Percentiles rank a stretch among this genome's conserved stretches.
Conservation (phyloP, 257 asterid species). For the Solanum paucissectum region DNA sequence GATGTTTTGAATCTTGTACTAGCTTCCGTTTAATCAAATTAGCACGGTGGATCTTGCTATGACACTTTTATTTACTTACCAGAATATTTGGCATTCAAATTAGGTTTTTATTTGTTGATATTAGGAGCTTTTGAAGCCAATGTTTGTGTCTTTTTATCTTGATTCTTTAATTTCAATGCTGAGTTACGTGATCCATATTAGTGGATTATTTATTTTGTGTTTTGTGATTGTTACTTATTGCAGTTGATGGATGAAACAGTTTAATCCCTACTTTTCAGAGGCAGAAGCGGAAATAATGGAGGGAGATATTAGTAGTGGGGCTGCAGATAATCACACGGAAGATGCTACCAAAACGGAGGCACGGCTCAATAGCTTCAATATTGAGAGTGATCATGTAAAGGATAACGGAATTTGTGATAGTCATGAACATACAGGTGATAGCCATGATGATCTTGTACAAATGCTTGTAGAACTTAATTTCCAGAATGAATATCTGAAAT, state of each 20-base stretch:
- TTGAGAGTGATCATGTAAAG: conserved; percentile 19
- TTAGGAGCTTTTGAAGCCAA: not conserved
- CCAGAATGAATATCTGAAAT: conserved; percentile 79
- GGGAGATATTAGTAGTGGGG: conserved; percentile 28
- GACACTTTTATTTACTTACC: not conserved
- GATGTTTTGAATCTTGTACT: not conserved
- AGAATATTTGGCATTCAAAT: not conserved
- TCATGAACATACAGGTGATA: conserved; percentile 16
- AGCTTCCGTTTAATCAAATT: not conserved
- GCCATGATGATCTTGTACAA: conserved; percentile 50
- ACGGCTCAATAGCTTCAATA: conserved; percentile 23
- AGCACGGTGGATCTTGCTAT: not conserved
- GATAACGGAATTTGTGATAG: conserved; percentile 34
- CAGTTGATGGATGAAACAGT: conserved; percentile 5
- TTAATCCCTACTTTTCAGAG: conserved; percentile 2
- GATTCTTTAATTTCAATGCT: not conserved
- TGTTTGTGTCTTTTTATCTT: not conserved
- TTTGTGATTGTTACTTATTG: not conserved
- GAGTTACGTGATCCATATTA: not conserved
- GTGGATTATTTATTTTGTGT: not conserved
- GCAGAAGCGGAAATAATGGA: conserved; percentile 25
- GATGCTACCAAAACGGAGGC: conserved; percentile 22
- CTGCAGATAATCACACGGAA: conserved; percentile 23
- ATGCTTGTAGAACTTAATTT: conserved; percentile 70
- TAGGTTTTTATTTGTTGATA: not conserved